Evolutionary conservation across 2,329 filamentous ascomycete species (phyloP).

Genomic region (Basipetospora chlamydospora): DNA sequence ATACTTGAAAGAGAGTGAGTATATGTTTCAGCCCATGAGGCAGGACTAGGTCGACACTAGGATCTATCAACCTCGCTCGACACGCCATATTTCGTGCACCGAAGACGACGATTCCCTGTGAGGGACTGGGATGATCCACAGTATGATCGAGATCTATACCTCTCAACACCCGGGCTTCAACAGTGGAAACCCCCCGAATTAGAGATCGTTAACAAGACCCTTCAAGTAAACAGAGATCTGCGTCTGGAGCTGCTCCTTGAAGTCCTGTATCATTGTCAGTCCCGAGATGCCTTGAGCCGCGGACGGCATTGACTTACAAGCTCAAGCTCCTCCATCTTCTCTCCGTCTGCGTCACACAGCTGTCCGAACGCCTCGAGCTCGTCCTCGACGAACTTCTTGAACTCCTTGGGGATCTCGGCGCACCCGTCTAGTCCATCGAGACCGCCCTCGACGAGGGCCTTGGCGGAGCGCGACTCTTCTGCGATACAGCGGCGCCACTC

Average conservation of each 20-base stretch:
- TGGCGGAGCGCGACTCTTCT: background rate
- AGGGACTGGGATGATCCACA: too few relatives aligned
- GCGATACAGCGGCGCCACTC: background rate
- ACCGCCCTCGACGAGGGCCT: background rate
- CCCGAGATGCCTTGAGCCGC: too few relatives aligned
- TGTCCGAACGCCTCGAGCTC: conserved; percentile 1
- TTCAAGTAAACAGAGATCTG: background rate
- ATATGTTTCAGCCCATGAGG: too few relatives aligned
- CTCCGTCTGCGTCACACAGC: conserved; percentile 3
- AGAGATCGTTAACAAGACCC: background rate
- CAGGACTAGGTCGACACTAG: too few relatives aligned
- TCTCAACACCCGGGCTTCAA: too few relatives aligned
- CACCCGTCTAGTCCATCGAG: background rate
- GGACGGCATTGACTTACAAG: too few relatives aligned
- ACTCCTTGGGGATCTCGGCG: background rate
- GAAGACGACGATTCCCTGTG: too few relatives aligned
- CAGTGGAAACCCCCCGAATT: background rate
- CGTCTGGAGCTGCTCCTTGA: conserved; percentile 1
- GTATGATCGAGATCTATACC: too few relatives aligned
- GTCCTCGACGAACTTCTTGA: background rate
- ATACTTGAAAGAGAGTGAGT: too few relatives aligned
- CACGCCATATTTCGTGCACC: too few relatives aligned
- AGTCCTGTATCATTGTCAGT: too few relatives aligned
- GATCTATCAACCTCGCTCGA: too few relatives aligned
- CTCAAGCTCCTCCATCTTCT: conserved; percentile 7